Conservation (phyloP, 768 basidiomycete genomes). For the Wakefieldia striispora region DNA sequence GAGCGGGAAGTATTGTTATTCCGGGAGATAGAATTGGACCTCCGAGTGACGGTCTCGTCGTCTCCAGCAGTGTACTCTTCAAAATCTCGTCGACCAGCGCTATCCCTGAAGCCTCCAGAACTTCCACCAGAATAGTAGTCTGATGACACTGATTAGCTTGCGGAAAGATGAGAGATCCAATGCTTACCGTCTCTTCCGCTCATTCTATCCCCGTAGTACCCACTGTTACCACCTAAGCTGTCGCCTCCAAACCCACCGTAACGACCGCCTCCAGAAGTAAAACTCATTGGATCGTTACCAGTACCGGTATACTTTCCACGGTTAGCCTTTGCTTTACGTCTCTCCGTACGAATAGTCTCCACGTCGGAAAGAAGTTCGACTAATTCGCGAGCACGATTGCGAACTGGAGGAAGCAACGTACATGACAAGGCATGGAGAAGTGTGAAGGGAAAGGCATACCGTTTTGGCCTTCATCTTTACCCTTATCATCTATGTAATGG, state of each 20-base stretch:
- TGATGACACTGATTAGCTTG: conserved; percentile 17
- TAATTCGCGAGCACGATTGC: conserved; percentile 90
- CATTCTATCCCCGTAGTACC: conserved; percentile 45
- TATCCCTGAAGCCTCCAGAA: conserved; percentile 62
- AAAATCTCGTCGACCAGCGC: conserved; percentile 53
- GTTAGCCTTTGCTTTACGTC: conserved; percentile 90
- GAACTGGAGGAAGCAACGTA: conserved; percentile 55
- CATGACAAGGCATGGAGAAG: neutral
- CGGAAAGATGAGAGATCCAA: neutral
- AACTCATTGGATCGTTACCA: conserved; percentile 78
- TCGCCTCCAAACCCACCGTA: conserved; percentile 76
- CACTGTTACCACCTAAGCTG: conserved; percentile 33
- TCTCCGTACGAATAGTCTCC: conserved; percentile 83
- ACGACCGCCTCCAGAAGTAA: conserved; percentile 52
- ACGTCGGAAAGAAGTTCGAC: conserved; percentile 91
- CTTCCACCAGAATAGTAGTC: conserved; percentile 42
- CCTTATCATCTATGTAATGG: conserved; percentile 98
- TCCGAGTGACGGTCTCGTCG: conserved; percentile 59
- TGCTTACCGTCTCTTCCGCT: conserved; percentile 40
- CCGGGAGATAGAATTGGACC: conserved; percentile 37
- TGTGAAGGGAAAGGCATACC: conserved; percentile 47
- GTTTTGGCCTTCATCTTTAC: conserved; percentile 97
- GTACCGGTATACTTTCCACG: conserved; percentile 86
- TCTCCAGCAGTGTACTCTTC: conserved; percentile 98
- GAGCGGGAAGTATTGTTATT: conserved; percentile 29